Evolutionary conservation across 2,329 filamentous ascomycete genomes (phyloP).

Genomic region (Ophiostoma himal-ulmi): DNA sequence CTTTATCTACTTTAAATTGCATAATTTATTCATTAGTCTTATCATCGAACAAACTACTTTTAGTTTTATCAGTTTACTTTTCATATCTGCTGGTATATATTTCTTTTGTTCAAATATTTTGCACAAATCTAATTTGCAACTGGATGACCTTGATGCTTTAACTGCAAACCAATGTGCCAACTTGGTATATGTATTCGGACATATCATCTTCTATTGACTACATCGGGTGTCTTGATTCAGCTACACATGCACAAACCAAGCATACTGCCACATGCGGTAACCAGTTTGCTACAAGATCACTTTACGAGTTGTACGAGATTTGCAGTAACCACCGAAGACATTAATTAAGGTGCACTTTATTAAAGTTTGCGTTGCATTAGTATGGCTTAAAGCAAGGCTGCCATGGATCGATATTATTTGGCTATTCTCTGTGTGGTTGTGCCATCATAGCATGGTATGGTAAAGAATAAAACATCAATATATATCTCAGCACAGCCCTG

Average conservation of each 20-base stretch:
- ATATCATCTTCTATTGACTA: not conserved
- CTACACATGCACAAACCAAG: not conserved
- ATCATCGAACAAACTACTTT: no score
- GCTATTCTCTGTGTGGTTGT: no score
- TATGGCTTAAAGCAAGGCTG: not conserved
- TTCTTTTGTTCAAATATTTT: no score
- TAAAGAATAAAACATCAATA: no score
- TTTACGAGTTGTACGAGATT: not conserved
- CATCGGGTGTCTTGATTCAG: not conserved
- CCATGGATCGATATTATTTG: not conserved
- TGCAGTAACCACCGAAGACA: not conserved
- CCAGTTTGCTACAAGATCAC: not conserved
- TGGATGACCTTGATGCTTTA: not conserved
- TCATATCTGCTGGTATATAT: no score
- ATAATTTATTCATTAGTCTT: no score
- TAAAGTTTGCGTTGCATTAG: no score
- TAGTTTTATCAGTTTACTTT: no score
- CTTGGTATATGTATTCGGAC: not conserved
- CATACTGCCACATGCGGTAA: not conserved
- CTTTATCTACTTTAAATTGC: not conserved
- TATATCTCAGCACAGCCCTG: not conserved
- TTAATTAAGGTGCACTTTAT: not conserved
- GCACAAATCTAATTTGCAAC: no score
- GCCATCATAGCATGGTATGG: no score
- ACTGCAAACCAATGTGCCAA: not conserved